Evolutionary conservation across 352 stramenopile species (phyloP).

Genomic region (Phytophthora cajani): DNA sequence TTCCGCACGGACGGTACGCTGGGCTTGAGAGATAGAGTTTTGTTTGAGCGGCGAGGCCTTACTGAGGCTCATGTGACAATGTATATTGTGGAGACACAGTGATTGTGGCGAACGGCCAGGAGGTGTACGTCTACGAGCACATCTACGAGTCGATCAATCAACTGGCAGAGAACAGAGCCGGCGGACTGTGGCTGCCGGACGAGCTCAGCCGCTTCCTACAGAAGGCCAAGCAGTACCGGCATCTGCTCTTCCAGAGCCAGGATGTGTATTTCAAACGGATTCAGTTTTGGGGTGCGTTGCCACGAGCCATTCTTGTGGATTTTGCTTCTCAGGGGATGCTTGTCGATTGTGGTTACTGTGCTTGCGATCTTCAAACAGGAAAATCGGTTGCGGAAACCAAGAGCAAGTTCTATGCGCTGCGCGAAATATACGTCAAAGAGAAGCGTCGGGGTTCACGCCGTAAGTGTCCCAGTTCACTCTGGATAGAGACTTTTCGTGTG

Average conservation of each 20-base stretch:
- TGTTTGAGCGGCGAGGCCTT: background rate
- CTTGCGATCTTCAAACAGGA: slow-evolving; percentile 27
- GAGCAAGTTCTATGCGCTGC: slow-evolving; percentile 78
- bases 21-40: background rate
- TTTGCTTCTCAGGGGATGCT: background rate
- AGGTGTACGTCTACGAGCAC: slow-evolving; percentile 68
- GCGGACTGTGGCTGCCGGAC: slow-evolving; percentile 73
- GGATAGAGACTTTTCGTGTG: background rate
- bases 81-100: slow-evolving; percentile 1
- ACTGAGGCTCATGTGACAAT: background rate
- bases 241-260: slow-evolving; percentile 41
- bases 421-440: slow-evolving; percentile 69
- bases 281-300: slow-evolving; percentile 63
- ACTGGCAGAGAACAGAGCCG: slow-evolving; percentile 64
- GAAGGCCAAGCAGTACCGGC: slow-evolving; percentile 69
- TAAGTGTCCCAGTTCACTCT: slow-evolving; percentile 15
- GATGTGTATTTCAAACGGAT: slow-evolving; percentile 73
- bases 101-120: slow-evolving; percentile 42
- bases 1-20: slow-evolving; percentile 68
- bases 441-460: slow-evolving; percentile 27
- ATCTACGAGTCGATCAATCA: slow-evolving; percentile 72
- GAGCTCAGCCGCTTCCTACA: slow-evolving; percentile 64
- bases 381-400: slow-evolving; percentile 68
- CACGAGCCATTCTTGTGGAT: background rate
- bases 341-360: background rate